Percentiles rank a stretch among this genome's conserved stretches.
Evolutionary conservation across 257 asterid genomes (phyloP).

Genomic region (Solanum ossicruentum): DNA sequence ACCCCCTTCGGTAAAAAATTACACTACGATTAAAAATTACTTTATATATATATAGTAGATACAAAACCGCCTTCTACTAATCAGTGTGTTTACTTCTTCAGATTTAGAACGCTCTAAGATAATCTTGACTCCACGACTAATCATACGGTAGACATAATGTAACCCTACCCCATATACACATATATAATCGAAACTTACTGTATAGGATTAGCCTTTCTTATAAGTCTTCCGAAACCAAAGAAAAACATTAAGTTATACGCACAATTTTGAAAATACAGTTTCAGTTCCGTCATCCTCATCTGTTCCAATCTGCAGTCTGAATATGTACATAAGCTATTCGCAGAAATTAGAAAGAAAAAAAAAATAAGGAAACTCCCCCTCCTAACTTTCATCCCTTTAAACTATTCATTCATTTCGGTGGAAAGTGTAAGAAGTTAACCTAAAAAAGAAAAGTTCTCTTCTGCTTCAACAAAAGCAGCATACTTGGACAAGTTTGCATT

Average conservation of each 20-base stretch:
- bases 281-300: neutral
- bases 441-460: neutral
- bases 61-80: fast-evolving
- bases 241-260: neutral
- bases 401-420: neutral
- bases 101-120: no score
- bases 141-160: neutral
- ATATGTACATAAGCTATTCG: neutral
- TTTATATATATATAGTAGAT: no score
- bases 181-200: neutral
- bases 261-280: neutral
- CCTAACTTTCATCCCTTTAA: neutral
- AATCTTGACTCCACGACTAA: no score
- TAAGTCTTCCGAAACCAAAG: neutral
- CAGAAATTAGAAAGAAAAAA: neutral
- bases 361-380: no score
- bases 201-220: neutral
- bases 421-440: neutral
- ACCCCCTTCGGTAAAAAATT: no score
- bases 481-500: neutral
- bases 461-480: neutral
- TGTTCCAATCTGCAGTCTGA: neutral
- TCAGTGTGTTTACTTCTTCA: no score
- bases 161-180: neutral
- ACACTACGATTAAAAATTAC: no score